Conservation (phyloP, 108 stramenopile species). For the Discostella pseudostelligera region DNA sequence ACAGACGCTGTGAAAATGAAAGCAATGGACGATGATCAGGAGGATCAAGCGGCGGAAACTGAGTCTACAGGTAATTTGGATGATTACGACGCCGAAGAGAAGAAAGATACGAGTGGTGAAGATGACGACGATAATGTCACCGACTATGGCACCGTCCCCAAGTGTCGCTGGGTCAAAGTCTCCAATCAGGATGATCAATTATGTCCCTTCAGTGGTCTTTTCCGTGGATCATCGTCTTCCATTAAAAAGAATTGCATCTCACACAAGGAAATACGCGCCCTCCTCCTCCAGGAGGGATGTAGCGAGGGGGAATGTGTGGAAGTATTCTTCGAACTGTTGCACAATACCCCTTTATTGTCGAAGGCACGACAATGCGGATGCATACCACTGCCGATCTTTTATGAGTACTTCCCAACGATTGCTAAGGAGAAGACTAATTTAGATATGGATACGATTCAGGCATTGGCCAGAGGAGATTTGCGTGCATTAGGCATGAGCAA, state of each 20-base stretch:
- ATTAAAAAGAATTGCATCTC: conserved; percentile 20
- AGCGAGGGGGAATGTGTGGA: conserved; percentile 50
- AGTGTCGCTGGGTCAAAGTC: conserved; percentile 20
- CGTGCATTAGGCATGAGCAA: conserved; percentile 34
- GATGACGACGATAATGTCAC: conserved; percentile 41
- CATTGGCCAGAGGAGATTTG: conserved; percentile 38
- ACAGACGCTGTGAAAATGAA: too few species aligned
- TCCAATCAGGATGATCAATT: conserved; percentile 23
- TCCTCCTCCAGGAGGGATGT: conserved; percentile 40
- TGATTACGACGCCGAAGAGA: conserved; percentile 16
- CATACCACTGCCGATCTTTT: conserved; percentile 41
- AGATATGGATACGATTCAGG: conserved; percentile 29
- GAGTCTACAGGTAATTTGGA: conserved; percentile 18
- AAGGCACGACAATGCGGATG: conserved; percentile 32
- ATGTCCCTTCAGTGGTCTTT: conserved; percentile 40
- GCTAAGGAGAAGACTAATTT: conserved; percentile 39
- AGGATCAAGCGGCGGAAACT: conserved; percentile 1
- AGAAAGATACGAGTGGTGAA: background rate
- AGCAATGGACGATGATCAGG: too few species aligned
- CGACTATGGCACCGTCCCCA: conserved; percentile 32
- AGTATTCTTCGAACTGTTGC: conserved; percentile 57
- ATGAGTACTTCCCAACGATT: conserved; percentile 21
- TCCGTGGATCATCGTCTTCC: background rate
- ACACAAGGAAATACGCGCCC: conserved; percentile 31
- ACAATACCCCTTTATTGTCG: conserved; percentile 22